Percentiles rank a stretch among this genome's conserved stretches.
Evolutionary conservation across 805 yeast genomes (phyloP).

Genomic region (Saccharomycopsis malanga): DNA sequence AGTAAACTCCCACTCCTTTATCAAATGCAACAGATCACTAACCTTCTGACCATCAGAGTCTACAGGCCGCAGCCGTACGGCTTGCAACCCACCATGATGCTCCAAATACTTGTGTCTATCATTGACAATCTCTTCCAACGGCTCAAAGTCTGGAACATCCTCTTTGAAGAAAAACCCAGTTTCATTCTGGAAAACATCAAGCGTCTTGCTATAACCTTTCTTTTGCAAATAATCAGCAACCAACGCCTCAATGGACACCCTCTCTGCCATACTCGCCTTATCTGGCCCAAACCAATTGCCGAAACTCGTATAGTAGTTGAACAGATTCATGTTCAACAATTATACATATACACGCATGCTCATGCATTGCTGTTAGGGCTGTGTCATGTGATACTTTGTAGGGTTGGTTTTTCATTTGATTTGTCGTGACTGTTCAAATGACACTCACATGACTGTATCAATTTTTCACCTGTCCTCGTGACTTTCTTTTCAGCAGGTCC

Average conservation of each 20-base stretch:
- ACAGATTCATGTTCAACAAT: no score
- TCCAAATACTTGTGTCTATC: slow-evolving; percentile 32
- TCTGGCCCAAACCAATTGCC: no score
- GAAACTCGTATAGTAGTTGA: no score
- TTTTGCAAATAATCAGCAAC: slow-evolving; percentile 54
- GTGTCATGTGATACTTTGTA: neutral
- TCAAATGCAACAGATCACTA: slow-evolving; percentile 2
- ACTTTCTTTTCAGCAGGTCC: neutral
- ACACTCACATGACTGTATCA: neutral
- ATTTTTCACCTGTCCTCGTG: neutral
- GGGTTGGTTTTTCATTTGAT: no score
- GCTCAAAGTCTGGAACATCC: slow-evolving; percentile 25
- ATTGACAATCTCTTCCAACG: slow-evolving; percentile 33
- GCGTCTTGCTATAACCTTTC: slow-evolving; percentile 41
- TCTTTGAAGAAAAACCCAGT: slow-evolving; percentile 17
- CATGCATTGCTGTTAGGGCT: no score
- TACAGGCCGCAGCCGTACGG: neutral
- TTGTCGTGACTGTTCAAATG: neutral
- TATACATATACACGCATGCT: no score
- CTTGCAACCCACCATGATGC: slow-evolving; percentile 10
- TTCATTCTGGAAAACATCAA: slow-evolving; percentile 39
- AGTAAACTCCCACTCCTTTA: slow-evolving; percentile 15
- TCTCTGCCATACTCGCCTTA: no score
- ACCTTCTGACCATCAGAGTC: neutral
- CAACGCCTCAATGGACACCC: slow-evolving; percentile 27